phyloP scores from a whole-genome alignment of 1,284 basidiomycete genomes.

The Sporisorium iseilematis-ciliati region DNA sequence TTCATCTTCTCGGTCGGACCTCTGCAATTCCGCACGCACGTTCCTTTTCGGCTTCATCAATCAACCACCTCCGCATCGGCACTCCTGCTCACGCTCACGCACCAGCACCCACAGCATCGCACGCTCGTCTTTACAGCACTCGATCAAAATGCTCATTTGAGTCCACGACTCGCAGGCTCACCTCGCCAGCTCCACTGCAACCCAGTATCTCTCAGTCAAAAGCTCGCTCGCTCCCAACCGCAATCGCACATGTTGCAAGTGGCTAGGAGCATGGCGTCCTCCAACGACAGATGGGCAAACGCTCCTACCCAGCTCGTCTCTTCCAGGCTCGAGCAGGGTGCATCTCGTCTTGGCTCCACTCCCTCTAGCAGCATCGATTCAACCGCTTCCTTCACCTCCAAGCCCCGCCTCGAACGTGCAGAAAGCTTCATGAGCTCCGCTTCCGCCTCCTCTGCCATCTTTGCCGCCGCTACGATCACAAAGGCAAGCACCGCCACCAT shows the following conservation, averaged over 20 bases:
- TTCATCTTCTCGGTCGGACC: slow-evolving; percentile 3
- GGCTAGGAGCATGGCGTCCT: slow-evolving; percentile 26
- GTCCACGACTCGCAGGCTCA: too few relatives aligned
- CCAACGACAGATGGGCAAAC: slow-evolving; percentile 24
- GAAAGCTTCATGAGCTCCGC: slow-evolving; percentile 47
- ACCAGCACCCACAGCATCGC: not conserved
- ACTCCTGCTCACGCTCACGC: not conserved
- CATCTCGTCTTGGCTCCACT: slow-evolving; percentile 17
- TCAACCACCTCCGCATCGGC: not conserved
- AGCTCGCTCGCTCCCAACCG: too few relatives aligned
- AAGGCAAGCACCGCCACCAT: slow-evolving; percentile 48
- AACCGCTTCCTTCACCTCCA: slow-evolving; percentile 8
- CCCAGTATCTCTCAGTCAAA: too few relatives aligned
- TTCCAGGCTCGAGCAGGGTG: slow-evolving; percentile 38
- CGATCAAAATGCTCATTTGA: slow-evolving; percentile 1
- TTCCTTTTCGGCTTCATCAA: slow-evolving; percentile 3
- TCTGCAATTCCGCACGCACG: not conserved
- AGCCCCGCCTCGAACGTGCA: slow-evolving; percentile 20
- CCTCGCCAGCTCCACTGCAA: not conserved
- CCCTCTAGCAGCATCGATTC: slow-evolving; percentile 32
- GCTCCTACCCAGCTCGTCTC: slow-evolving; percentile 42
- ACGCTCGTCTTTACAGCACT: not conserved
- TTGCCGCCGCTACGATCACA: slow-evolving; percentile 39
- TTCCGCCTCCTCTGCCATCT: slow-evolving; percentile 16
- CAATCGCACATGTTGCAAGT: slow-evolving; percentile 24